These are phyloP conservation scores for Geosmithia putterillii DNA, from an alignment of 2,329 filamentous ascomycete species.

Conservation along the genomic window DNA sequence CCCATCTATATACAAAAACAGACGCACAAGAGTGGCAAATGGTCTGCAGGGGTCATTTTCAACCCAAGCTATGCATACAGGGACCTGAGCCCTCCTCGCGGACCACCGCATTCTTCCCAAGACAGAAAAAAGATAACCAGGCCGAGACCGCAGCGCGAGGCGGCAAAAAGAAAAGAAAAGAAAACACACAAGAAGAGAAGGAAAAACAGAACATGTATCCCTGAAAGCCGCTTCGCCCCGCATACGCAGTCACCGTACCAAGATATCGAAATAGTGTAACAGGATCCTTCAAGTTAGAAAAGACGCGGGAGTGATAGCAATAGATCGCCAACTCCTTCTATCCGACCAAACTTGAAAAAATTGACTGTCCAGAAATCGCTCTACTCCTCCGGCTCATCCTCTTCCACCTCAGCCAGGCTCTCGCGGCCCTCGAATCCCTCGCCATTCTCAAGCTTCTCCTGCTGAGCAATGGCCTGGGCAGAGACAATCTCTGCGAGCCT, in stretches of 20 bases:
- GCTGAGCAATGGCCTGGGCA: slow-evolving; percentile 88
- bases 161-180: neutral
- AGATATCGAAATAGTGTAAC: slow-evolving; percentile 1
- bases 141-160: neutral
- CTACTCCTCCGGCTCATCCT: slow-evolving; percentile 22
- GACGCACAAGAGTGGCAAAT: neutral
- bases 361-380: neutral
- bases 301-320: neutral
- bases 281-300: neutral
- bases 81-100: neutral
- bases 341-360: neutral
- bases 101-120: neutral
- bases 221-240: neutral
- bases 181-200: neutral
- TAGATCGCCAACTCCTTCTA: neutral
- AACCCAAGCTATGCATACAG: neutral
- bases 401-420: slow-evolving; percentile 38
- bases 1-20: neutral
- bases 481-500: slow-evolving; percentile 97
- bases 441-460: slow-evolving; percentile 62
- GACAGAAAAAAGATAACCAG: neutral
- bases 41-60: neutral
- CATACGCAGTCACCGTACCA: slow-evolving; percentile 1
- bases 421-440: slow-evolving; percentile 36
- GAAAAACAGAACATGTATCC: neutral